Evolutionary conservation across 345 rosid species (phyloP).

Genomic region (Tarenaya hassleriana): DNA sequence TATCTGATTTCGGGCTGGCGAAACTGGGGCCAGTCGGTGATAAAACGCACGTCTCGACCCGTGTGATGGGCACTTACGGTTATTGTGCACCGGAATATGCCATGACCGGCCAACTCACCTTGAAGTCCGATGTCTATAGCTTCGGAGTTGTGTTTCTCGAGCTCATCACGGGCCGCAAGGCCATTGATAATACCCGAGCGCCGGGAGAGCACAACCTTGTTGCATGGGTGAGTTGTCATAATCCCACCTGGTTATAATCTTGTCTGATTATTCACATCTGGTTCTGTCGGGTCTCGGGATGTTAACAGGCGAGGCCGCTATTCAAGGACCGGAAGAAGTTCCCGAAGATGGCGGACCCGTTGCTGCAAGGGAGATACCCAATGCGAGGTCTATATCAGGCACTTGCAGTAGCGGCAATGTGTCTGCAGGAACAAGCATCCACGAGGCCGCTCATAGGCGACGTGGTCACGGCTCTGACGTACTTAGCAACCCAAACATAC

Average conservation of each 20-base stretch:
- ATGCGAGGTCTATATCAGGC: conserved; percentile 97
- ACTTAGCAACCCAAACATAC: conserved; percentile 87
- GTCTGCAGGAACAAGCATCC: conserved; percentile 95
- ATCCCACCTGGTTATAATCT: no score
- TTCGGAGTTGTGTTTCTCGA: conserved; percentile 98
- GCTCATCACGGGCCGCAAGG: conserved; percentile 94
- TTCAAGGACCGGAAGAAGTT: conserved; percentile 95
- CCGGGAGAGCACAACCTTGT: conserved; percentile 94
- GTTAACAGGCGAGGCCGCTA: conserved; percentile 77
- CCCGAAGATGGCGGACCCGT: conserved; percentile 93
- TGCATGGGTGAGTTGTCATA: conserved; percentile 62
- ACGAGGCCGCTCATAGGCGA: conserved; percentile 94
- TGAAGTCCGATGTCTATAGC: conserved; percentile 94
- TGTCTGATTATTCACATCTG: no score
- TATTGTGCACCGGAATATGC: conserved; percentile 99
- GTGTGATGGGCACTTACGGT: conserved; percentile 99
- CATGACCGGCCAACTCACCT: conserved; percentile 95
- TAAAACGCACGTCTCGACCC: conserved; percentile 95
- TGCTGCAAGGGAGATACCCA: conserved; percentile 82
- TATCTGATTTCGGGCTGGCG: conserved; percentile 96
- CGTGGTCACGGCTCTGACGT: conserved; percentile 94
- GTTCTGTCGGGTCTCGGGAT: no score
- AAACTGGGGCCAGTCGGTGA: conserved; percentile 98
- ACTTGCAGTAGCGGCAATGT: conserved; percentile 97
- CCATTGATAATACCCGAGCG: conserved; percentile 76